Percentiles rank a stretch among this genome's conserved stretches.
Conservation (phyloP, 2,329 filamentous ascomycete genomes). For the Clonostachys sp. region DNA sequence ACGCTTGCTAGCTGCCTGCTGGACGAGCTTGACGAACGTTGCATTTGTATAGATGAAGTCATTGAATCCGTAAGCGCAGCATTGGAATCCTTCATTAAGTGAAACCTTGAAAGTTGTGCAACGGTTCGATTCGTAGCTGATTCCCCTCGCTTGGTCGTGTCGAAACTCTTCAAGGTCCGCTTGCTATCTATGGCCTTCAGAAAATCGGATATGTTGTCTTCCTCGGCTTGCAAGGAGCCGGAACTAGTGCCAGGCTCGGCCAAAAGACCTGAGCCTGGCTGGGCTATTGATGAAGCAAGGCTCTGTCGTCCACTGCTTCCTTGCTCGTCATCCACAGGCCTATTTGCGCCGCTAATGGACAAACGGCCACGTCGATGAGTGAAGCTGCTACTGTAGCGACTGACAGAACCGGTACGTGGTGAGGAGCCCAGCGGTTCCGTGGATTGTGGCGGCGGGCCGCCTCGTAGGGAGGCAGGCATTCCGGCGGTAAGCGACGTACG, state of each 20-base stretch:
- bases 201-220: conserved; percentile 92
- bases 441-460: conserved; percentile 55
- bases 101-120: conserved; percentile 79
- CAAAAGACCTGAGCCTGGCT: conserved; percentile 76
- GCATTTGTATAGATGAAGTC: conserved; percentile 81
- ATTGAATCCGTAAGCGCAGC: conserved; percentile 88
- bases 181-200: conserved; percentile 82
- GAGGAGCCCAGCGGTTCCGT: conserved; percentile 67
- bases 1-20: conserved; percentile 56
- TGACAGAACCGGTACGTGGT: conserved; percentile 72
- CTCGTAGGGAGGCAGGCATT: conserved; percentile 69
- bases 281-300: conserved; percentile 61
- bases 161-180: conserved; percentile 80
- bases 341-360: conserved; percentile 71
- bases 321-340: conserved; percentile 65
- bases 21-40: conserved; percentile 74
- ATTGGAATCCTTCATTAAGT: conserved; percentile 84
- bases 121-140: conserved; percentile 70
- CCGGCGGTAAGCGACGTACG: conserved; percentile 70
- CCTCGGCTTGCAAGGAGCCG: conserved; percentile 68
- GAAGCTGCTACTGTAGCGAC: conserved; percentile 91
- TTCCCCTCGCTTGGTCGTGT: conserved; percentile 61
- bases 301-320: conserved; percentile 78
- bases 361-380: conserved; percentile 75
- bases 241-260: conserved; percentile 65